A percentile compares a stretch with the other conserved stretches of the same genome.
phyloP scores from a whole-genome alignment of 2,329 filamentous ascomycete species.

The Neofusicoccum cordaticola region DNA sequence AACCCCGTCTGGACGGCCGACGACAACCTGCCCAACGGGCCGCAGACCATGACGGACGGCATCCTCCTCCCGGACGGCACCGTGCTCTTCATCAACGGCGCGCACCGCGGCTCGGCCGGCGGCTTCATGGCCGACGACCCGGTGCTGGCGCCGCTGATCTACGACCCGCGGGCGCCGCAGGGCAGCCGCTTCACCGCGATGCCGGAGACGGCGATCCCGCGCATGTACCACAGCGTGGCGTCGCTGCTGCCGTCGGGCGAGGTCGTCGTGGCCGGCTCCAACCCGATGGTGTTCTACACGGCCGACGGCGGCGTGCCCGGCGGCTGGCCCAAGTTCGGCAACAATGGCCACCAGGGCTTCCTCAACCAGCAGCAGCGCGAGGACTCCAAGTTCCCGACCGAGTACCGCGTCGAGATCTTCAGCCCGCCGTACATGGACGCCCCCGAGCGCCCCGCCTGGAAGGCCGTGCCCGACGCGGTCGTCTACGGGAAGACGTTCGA shows the following conservation, averaged over 20 bases:
- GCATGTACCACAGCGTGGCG: conserved; percentile 55
- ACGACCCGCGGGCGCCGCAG: not conserved
- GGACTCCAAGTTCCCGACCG: conserved; percentile 42
- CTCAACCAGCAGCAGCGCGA: conserved; percentile 14
- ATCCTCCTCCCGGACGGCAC: conserved; percentile 9
- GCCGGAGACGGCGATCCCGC: conserved; percentile 30
- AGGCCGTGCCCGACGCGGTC: conserved; percentile 38
- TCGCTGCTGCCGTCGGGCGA: conserved; percentile 54
- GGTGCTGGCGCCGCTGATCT: not conserved
- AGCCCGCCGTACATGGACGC: conserved; percentile 53
- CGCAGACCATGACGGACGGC: conserved; percentile 11
- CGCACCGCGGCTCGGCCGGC: conserved; percentile 3
- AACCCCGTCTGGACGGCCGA: not conserved
- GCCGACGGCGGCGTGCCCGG: conserved; percentile 28
- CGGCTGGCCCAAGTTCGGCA: conserved; percentile 15
- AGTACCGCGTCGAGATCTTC: conserved; percentile 56
- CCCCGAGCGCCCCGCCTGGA: conserved; percentile 44
- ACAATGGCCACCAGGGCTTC: conserved; percentile 7
- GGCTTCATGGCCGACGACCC: conserved; percentile 16
- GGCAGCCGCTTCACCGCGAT: not conserved
- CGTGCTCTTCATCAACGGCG: conserved; percentile 15
- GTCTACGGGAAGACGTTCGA: conserved; percentile 38
- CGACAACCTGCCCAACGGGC: conserved; percentile 11
- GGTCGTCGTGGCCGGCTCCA: conserved; percentile 54
- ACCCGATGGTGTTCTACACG: conserved; percentile 46